Conservation (phyloP, 805 yeast species). For the Wickerhamiella cacticola region DNA sequence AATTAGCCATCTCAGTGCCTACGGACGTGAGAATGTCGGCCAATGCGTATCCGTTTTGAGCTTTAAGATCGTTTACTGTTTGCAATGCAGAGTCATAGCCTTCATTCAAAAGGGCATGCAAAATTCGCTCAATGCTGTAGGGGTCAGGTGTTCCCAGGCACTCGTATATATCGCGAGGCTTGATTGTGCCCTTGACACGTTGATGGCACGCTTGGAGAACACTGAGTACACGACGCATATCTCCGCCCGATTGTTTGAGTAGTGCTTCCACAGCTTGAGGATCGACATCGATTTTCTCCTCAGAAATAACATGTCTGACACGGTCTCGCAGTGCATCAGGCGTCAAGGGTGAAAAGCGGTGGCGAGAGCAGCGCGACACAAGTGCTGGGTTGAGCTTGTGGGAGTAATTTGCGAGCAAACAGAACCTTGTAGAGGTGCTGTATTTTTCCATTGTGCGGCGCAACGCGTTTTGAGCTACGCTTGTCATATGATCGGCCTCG, state of each 20-base stretch:
- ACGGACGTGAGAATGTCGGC: slow-evolving; percentile 74
- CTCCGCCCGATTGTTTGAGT: slow-evolving; percentile 55
- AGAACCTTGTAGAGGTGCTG: slow-evolving; percentile 88
- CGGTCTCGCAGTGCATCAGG: slow-evolving; percentile 56
- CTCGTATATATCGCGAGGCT: slow-evolving; percentile 70
- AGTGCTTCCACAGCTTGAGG: slow-evolving; percentile 54
- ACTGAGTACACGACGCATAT: slow-evolving; percentile 89
- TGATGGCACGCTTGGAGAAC: slow-evolving; percentile 91
- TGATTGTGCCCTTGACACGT: slow-evolving; percentile 51
- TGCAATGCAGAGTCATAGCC: slow-evolving; percentile 73
- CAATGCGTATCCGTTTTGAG: slow-evolving; percentile 72
- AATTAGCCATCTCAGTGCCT: slow-evolving; percentile 53
- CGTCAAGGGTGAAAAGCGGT: slow-evolving; percentile 76
- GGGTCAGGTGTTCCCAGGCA: slow-evolving; percentile 96
- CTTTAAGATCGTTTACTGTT: slow-evolving; percentile 55
- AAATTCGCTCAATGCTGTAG: slow-evolving; percentile 58
- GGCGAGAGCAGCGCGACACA: slow-evolving; percentile 86
- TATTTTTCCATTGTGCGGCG: slow-evolving; percentile 90
- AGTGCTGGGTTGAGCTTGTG: slow-evolving; percentile 94
- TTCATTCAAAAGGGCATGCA: slow-evolving; percentile 68
- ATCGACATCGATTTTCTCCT: slow-evolving; percentile 50
- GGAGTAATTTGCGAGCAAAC: slow-evolving; percentile 89
- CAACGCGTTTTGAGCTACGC: slow-evolving; percentile 90
- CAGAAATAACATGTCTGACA: slow-evolving; percentile 52
- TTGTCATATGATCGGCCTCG: slow-evolving; percentile 96